phyloP scores from a whole-genome alignment of 257 asterid genomes.

The Paraleonurus japonicus region DNA sequence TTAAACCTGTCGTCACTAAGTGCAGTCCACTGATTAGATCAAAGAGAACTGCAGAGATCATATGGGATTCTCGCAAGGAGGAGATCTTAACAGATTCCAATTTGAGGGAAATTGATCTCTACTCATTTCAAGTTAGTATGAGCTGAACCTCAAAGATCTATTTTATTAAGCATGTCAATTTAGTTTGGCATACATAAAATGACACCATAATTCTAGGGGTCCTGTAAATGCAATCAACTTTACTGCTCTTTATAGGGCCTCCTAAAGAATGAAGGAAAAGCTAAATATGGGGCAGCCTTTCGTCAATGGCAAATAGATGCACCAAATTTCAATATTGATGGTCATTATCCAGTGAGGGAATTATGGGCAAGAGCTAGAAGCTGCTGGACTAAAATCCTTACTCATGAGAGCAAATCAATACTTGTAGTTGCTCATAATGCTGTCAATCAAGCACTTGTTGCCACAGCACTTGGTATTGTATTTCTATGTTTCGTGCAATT shows the following conservation, averaged over 20 bases:
- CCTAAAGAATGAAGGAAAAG: conserved; percentile 82
- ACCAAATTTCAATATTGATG: conserved; percentile 77
- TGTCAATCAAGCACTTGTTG: conserved; percentile 95
- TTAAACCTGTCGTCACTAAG: conserved; percentile 22
- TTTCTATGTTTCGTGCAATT: background rate
- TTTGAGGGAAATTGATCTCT: conserved; percentile 90
- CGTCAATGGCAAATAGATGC: conserved; percentile 94
- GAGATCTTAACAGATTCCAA: conserved; percentile 74
- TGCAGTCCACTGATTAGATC: conserved; percentile 89
- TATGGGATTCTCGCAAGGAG: conserved; percentile 73
- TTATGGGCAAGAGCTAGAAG: conserved; percentile 82
- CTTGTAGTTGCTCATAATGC: conserved; percentile 98
- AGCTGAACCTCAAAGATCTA: background rate
- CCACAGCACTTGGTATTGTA: conserved; percentile 79
- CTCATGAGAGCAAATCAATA: conserved; percentile 70
- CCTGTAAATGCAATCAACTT: background rate
- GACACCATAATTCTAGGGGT: conserved; percentile 9
- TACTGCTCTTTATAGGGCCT: conserved; percentile 58
- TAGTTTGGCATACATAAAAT: background rate
- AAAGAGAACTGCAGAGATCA: conserved; percentile 92
- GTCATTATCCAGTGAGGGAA: conserved; percentile 93
- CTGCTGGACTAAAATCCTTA: conserved; percentile 77
- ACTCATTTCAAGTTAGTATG: conserved; percentile 82
- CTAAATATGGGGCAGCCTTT: conserved; percentile 73
- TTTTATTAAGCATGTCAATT: background rate